Evolutionary conservation across 495 filamentous ascomycete genomes (phyloP).

Genomic region (Aspergillus cristatus): DNA sequence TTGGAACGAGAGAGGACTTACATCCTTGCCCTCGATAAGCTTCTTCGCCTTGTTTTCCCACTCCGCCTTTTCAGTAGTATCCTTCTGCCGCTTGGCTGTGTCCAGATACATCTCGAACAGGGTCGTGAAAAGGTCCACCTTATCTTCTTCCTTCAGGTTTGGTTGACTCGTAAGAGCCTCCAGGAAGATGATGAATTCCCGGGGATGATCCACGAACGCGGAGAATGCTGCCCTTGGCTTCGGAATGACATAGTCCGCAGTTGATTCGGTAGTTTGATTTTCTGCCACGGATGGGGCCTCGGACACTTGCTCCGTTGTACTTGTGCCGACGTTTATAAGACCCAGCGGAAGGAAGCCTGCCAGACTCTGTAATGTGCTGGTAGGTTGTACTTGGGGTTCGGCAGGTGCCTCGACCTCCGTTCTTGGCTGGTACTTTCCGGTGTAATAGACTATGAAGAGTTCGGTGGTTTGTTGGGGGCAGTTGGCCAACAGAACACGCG

Average conservation of each 20-base stretch:
- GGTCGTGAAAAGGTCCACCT: slow-evolving; percentile 83
- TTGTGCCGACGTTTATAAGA: slow-evolving; percentile 59
- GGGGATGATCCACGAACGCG: slow-evolving; percentile 87
- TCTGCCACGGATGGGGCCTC: slow-evolving; percentile 23
- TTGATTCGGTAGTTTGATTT: slow-evolving; percentile 11
- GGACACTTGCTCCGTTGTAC: slow-evolving; percentile 27
- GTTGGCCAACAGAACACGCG: slow-evolving; percentile 77
- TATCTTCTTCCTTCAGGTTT: slow-evolving; percentile 58
- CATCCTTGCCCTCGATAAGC: slow-evolving; percentile 66
- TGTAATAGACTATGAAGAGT: slow-evolving; percentile 89
- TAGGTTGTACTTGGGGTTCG: slow-evolving; percentile 45
- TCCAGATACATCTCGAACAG: slow-evolving; percentile 97
- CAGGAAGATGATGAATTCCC: slow-evolving; percentile 82
- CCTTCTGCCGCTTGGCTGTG: slow-evolving; percentile 66
- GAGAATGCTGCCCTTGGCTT: slow-evolving; percentile 90
- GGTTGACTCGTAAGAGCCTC: slow-evolving; percentile 71
- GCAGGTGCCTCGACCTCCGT: slow-evolving; percentile 48
- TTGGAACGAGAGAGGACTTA: slow-evolving; percentile 17
- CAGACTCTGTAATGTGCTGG: slow-evolving; percentile 71
- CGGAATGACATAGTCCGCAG: slow-evolving; percentile 42
- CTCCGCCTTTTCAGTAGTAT: slow-evolving; percentile 53
- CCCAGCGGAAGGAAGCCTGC: slow-evolving; percentile 75
- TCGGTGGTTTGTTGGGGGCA: slow-evolving; percentile 71
- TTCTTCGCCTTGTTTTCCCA: slow-evolving; percentile 89
- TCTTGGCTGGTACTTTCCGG: slow-evolving; percentile 67